These are phyloP conservation scores for Glaciozyma antarctica DNA, from an alignment of 768 basidiomycete species.

Conservation along the genomic window DNA sequence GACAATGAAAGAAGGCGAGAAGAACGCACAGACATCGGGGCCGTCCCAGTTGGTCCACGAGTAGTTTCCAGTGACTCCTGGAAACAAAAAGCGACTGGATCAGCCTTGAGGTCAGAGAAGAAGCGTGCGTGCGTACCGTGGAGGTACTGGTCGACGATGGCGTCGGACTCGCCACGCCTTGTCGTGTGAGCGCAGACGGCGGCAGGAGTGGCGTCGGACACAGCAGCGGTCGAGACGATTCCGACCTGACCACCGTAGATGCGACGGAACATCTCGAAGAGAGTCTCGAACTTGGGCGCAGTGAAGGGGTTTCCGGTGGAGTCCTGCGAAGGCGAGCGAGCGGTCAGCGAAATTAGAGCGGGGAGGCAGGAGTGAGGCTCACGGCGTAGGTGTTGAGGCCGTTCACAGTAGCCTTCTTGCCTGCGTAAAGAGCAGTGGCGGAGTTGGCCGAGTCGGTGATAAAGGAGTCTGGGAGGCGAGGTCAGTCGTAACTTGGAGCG, in stretches of 20 bases:
- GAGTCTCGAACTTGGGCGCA: constrained; percentile 40
- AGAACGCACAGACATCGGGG: constrained; percentile 6
- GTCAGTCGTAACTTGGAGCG: background rate
- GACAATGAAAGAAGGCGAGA: background rate
- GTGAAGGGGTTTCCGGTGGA: constrained; percentile 35
- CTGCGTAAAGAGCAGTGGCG: constrained; percentile 41
- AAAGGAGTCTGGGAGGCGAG: constrained; percentile 8
- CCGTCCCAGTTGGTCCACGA: constrained; percentile 40
- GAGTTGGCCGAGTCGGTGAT: constrained; percentile 41
- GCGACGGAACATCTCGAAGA: constrained; percentile 36
- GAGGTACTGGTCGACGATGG: constrained; percentile 40
- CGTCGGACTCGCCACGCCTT: constrained; percentile 36
- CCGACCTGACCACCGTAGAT: constrained; percentile 25
- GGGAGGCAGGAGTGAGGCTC: background rate
- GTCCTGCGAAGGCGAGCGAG: constrained; percentile 17
- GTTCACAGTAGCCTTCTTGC: constrained; percentile 41
- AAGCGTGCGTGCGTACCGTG: constrained; percentile 21
- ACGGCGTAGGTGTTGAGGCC: constrained; percentile 39
- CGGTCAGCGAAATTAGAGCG: background rate
- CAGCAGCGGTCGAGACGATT: constrained; percentile 39
- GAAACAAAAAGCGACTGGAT: background rate
- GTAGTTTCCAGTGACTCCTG: constrained; percentile 34
- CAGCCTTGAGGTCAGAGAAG: background rate
- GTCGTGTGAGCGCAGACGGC: constrained; percentile 36
- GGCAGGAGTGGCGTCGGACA: constrained; percentile 42